Base-by-base conservation (phyloP, 1,139 yeast species). In the Suhomyces bribrorum region DNA sequence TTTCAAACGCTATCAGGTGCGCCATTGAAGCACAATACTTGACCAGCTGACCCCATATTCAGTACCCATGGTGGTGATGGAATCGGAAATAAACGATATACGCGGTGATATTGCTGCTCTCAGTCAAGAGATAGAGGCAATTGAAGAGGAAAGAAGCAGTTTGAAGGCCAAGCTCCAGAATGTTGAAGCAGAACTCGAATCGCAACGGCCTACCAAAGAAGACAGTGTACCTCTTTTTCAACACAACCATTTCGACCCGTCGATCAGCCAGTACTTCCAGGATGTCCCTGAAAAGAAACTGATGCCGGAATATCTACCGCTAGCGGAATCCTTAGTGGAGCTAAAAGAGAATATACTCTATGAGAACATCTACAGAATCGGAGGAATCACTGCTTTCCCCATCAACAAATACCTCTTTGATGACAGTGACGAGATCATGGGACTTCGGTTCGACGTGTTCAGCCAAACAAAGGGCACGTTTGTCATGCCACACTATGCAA, bases 321-420 rank as follows among this genome's bases (percentile, higher is more conserved):
- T 24, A 34, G 43, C 35, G n/a, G 37, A 37, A 36, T 46, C 34
- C 15, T 31, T 37, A 13, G 46, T 62, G 3, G 66, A 62, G 26
- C 31, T 56, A 22, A 54, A 56, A 20, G 67, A 64, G 29, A 61
- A 62, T 46, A 64, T 68, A 12, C 45, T 70, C 14, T 61, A 59
- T 37, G 77, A 71, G 40, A 68, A 67, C 40, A 53, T 70, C 13
- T 58, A 55, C 42, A 43, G 77, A 29, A 54, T 69, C 41, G 69
- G 62, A 4, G 75, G 76, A 3, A 46, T 66, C 22, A 69, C 77
- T 0, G 70, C 72, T 0, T 71, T 71, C 44, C 73, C 75, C 3
- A 46, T 71, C 31, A 66, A 67, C 38, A 53, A 54, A 29, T 44
- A 47, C 22, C 40, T 62, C 26, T 56, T 61, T 31, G 53, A 47